Evolutionary conservation across 1,139 yeast genomes (phyloP).

Genomic region (Candida mesenterica): DNA sequence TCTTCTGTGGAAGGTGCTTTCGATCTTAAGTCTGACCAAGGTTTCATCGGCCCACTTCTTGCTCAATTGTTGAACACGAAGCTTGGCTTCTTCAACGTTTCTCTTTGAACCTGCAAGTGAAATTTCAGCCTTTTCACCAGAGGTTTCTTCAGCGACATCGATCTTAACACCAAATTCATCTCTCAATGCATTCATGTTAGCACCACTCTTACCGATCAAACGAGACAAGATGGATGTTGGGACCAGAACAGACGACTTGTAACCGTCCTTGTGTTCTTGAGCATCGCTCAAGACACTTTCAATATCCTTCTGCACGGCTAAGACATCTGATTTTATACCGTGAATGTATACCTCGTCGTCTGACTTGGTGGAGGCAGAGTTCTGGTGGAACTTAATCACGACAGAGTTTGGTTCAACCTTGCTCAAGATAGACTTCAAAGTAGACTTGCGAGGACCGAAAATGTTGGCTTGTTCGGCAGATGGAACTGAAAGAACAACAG

Average conservation of each 20-base stretch:
- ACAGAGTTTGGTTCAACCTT: slow-evolving; percentile 41
- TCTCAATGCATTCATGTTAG: slow-evolving; percentile 63
- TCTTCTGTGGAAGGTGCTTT: slow-evolving; percentile 74
- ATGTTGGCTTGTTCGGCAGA: slow-evolving; percentile 57
- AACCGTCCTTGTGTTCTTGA: slow-evolving; percentile 58
- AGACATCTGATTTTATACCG: slow-evolving; percentile 62
- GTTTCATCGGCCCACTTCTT: slow-evolving; percentile 85
- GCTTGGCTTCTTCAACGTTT: slow-evolving; percentile 75
- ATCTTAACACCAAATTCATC: slow-evolving; percentile 80
- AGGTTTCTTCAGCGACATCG: slow-evolving; percentile 51
- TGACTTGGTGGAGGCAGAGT: slow-evolving; percentile 36
- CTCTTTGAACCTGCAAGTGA: slow-evolving; percentile 72
- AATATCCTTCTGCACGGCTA: slow-evolving; percentile 51
- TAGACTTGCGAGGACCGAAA: slow-evolving; percentile 56
- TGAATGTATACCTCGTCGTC: slow-evolving; percentile 58
- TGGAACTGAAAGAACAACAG: slow-evolving; percentile 53
- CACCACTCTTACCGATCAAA: slow-evolving; percentile 87
- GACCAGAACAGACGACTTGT: slow-evolving; percentile 50
- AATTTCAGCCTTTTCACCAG: slow-evolving; percentile 51
- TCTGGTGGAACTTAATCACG: slow-evolving; percentile 38
- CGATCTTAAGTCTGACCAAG: slow-evolving; percentile 63
- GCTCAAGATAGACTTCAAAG: slow-evolving; percentile 50
- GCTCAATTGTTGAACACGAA: slow-evolving; percentile 55
- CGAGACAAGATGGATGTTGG: slow-evolving; percentile 72
- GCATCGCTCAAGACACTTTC: slow-evolving; percentile 59